Evolutionary conservation across 495 filamentous ascomycete genomes (phyloP).

Genomic region (Sordaria brevicollis): DNA sequence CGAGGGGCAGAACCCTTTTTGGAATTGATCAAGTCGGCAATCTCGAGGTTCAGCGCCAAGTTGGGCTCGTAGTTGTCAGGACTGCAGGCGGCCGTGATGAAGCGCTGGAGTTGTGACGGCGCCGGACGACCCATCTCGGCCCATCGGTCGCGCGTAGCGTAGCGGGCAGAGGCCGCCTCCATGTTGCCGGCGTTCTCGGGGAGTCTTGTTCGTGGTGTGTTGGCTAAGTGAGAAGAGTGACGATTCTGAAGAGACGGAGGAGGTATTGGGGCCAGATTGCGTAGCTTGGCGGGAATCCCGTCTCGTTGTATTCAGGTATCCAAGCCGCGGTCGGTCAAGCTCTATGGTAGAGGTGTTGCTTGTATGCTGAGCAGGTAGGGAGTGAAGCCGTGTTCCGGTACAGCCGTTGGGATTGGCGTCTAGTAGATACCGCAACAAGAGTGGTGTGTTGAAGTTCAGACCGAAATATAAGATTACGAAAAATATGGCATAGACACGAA

Average conservation of each 20-base stretch:
- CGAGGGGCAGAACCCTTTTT: slow-evolving; percentile 97
- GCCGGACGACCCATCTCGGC: slow-evolving; percentile 68
- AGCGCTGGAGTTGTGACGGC: slow-evolving; percentile 80
- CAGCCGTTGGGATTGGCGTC: not conserved
- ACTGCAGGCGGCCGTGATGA: slow-evolving; percentile 91
- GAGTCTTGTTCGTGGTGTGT: not conserved
- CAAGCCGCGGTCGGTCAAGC: not conserved
- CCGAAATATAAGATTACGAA: not conserved
- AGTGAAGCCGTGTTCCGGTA: not conserved
- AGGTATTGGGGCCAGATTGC: not conserved
- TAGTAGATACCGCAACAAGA: not conserved
- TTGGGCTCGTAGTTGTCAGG: slow-evolving; percentile 96
- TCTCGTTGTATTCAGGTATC: too few species aligned
- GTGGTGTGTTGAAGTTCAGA: not conserved
- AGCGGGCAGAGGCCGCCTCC: slow-evolving; percentile 93
- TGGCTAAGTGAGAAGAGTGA: not conserved
- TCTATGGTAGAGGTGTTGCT: not conserved
- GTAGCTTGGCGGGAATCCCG: not conserved
- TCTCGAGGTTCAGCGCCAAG: slow-evolving; percentile 91
- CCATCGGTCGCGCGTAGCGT: slow-evolving; percentile 93
- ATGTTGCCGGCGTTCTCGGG: slow-evolving; percentile 25
- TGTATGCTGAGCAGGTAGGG: too few species aligned
- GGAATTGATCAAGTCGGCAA: slow-evolving; percentile 89
- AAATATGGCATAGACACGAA: not conserved
- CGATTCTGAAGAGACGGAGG: not conserved